Base-by-base conservation (phyloP, 164 flowering plant genomes). In the Nymphaea colorata region DNA sequence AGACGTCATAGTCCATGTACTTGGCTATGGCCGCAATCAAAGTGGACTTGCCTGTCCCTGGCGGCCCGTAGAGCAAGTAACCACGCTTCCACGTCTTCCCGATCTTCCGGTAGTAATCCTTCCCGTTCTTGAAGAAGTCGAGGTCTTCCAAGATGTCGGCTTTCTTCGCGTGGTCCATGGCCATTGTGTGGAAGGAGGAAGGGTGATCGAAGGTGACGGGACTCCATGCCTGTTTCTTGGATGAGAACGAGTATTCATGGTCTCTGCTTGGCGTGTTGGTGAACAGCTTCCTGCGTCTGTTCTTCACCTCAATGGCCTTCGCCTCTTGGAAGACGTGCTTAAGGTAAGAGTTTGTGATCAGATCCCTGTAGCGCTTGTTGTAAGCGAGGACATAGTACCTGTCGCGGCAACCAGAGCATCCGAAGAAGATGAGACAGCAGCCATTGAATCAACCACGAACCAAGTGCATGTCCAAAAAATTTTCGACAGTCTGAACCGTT, bases 1-100 rank as follows among this genome's bases (percentile, higher is more conserved):
- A 88, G 5, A 88, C 67, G 69, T 88, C 91, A 42, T 83, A 87
- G 12, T 72, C 59, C 59, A 88, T 14, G 3, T 78, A 62, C 62
- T 87, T 87, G 2, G 93, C 93, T 72, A 87, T 87, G 62, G 88
- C 86, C 5, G 89, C 85, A 36, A 87, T 77, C 90, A 87, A 80
- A 16, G 83, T 79, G 2, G 93, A 83, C 65, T 87, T 87, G 0
- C 93, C 93, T 0, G 93, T 85, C 16, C 90, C 89, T 0, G 92
- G 92, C 11, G 92, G 92, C 2, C 89, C 89, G 51, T 80, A 72
- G 0, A 87, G 79, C 17, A 86, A 79, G 70, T 85, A 85, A 7
- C 89, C 89, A 0, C 89, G 69, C 73, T 88, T 87, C 93, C 93
- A 86, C 0, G 88, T 79, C 76, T 77, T 82, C 0, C 87, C 84